Base-by-base conservation (phyloP, 352 stramenopile genomes). In the Phytophthora fragariaefolia region DNA sequence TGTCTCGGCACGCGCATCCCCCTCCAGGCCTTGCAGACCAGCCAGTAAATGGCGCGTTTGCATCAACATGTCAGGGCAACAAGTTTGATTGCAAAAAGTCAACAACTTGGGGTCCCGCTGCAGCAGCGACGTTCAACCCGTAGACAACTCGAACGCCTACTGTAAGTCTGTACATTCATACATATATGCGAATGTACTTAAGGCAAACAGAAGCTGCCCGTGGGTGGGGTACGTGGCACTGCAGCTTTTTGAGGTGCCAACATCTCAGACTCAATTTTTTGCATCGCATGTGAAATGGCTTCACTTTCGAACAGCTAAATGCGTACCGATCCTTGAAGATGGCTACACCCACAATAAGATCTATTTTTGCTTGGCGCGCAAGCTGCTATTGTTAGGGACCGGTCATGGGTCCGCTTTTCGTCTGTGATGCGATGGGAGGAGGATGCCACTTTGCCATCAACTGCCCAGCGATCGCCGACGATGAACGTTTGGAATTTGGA, bases 401-500 rank as follows among this genome's bases (percentile, higher is more conserved):
- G 28, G 15, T 61, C 46, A 59, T 52, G 60, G 53, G 24, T 50
- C 58, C 57, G 36, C 36, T 43, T 22, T n/a, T 22, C 15, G 36
- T 1, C 36, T 5, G 13, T n/a, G 36, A 36, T 36, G 34, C 20
- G 42, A 0, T 23, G 7, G 15, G 34, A 20, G 48, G 27, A 26
- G 15, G 18, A 42, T 30, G 40, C 10, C 59, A 73, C 46, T 66
- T 66, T 63, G 59, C 30, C 51, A 62, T 57, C 32, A 28, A 47
- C 42, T 42, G 45, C 57, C 28, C 18, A 10, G 12, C 58, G 36
- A 64, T 43, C 52, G 34, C 42, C 43, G 26, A 58, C 27, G 22
- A 77, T 77, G 58, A 73, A 73, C 38, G 48, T 70, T 6, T 77
- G 64, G 58, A 47, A 48, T 17, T 15, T 77, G 4, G 46, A 73